Conservation (phyloP, 73 alveolate species). For the Vitrella brassicaformis region DNA sequence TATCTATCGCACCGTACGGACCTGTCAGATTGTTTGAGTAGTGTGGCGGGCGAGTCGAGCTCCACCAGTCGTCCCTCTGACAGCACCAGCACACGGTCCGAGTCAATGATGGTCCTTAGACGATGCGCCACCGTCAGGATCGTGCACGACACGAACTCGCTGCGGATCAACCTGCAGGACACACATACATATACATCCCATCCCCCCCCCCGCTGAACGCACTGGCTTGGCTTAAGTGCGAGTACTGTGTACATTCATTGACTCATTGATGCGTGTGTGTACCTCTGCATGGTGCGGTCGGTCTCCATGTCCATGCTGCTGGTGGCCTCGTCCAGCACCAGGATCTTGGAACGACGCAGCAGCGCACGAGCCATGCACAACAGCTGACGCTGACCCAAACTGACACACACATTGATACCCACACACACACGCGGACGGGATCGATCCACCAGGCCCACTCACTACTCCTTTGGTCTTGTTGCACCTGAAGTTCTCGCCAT, state of each 20-base stretch:
- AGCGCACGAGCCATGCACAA: conserved; percentile 23
- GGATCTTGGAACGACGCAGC: conserved; percentile 15
- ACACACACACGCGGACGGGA: too few species aligned
- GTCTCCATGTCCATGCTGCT: conserved; percentile 16
- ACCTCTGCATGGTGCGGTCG: conserved; percentile 9
- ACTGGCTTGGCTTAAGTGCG: neutral
- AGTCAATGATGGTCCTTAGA: conserved; percentile 25
- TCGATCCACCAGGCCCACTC: neutral
- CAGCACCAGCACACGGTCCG: conserved; percentile 37
- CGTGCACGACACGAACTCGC: conserved; percentile 4
- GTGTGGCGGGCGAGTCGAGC: conserved; percentile 20
- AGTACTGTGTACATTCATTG: neutral
- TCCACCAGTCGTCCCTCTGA: conserved; percentile 22
- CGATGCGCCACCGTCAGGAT: conserved; percentile 45
- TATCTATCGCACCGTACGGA: too few species aligned
- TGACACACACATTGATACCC: too few species aligned
- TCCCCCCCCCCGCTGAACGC: neutral
- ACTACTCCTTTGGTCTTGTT: neutral
- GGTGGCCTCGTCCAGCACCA: conserved; percentile 30
- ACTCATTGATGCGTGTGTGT: conserved; percentile 1
- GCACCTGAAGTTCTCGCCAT: neutral
- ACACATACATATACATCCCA: neutral
- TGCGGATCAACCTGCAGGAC: neutral
- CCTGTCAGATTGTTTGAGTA: too few species aligned
- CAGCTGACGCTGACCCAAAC: conserved; percentile 30